Base-by-base conservation (phyloP, 2,329 filamentous ascomycete species). In the Neospermospora avenae region DNA sequence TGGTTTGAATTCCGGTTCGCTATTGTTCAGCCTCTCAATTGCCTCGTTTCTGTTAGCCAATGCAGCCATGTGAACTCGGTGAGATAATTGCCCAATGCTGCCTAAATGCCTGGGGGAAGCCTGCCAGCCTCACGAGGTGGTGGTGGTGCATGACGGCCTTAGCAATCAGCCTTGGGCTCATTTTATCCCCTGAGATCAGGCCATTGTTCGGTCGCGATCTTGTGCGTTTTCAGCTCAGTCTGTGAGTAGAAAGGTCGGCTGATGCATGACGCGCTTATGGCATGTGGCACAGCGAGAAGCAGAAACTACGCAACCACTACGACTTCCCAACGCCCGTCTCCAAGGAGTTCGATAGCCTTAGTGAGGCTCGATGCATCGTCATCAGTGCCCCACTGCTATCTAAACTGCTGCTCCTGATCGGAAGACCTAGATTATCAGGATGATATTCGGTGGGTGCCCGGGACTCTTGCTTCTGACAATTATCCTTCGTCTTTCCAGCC, bases 141-240 rank as follows among this genome's bases (percentile, higher is more conserved):
- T 24, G 16, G 3, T 20, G n/a, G 10, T 34, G 53, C 52, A 44
- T 45, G 35, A 49, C 44, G 10, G 22, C 6, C 28, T 31, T 31
- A 31, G 6, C 5, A 31, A 31, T 60, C 52, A 56, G 58, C 58
- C 52, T 60, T 45, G 52, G 52, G 52, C 39, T 20, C 6, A n/a
- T 31, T 14, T 20, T n/a, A 11, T 10, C 31, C 14, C 20, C 14
- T 11, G 14, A 8, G 31, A 28, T 11, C 35, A 55, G 51, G 18
- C 31, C 39, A 14, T 37, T 42, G 44, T 31, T 46, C 3, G n/a
- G 10, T 46, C 13, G 5, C 24, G 3, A 42, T 54, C n/a, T 14
- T 28, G 13, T 14, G 25, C 16, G 16, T 28, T 18, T 24, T 28
- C 51, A 24, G 35, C 18, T 24, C 7, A n/a, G 16, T 42, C 22